Conservation (phyloP, 352 stramenopile genomes). For the Pythium pyrilobum region DNA sequence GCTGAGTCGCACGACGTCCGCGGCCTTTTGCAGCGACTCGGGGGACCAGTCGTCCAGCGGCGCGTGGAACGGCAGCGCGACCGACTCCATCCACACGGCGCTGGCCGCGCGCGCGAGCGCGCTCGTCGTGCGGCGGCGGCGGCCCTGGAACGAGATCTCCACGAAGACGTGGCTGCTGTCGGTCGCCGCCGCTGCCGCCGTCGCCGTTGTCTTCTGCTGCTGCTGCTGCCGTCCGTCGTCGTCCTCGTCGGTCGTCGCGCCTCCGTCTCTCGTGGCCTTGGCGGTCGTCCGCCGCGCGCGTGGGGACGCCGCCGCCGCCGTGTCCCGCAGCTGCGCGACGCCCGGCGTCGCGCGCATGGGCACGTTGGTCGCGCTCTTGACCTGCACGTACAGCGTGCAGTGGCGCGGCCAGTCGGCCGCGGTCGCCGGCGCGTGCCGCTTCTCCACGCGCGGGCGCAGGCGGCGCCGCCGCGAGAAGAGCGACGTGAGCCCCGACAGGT, state of each 20-base stretch:
- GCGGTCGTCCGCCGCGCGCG: background rate
- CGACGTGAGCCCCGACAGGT: slow-evolving; percentile 43
- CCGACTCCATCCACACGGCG: slow-evolving; percentile 91
- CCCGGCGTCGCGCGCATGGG: slow-evolving; percentile 30
- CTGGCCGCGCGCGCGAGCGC: slow-evolving; percentile 22
- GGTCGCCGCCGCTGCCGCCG: background rate
- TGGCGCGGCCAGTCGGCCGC: slow-evolving; percentile 51
- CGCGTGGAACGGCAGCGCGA: slow-evolving; percentile 83
- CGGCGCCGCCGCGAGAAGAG: slow-evolving; percentile 53
- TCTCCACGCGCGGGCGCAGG: slow-evolving; percentile 40
- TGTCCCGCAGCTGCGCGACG: background rate
- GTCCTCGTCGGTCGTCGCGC: slow-evolving; percentile 6
- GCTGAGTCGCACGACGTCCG: slow-evolving; percentile 77
- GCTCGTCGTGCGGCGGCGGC: slow-evolving; percentile 56
- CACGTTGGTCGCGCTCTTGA: slow-evolving; percentile 75
- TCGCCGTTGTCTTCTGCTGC: background rate
- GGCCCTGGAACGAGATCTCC: slow-evolving; percentile 80
- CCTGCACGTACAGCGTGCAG: slow-evolving; percentile 79
- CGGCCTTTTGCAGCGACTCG: slow-evolving; percentile 51
- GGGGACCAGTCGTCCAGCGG: slow-evolving; percentile 80
- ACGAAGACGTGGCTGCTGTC: slow-evolving; percentile 53
- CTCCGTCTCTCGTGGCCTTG: background rate
- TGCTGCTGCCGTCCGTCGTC: slow-evolving; percentile 1
- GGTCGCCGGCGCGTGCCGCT: slow-evolving; percentile 15
- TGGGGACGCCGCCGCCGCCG: background rate